These are phyloP conservation scores for Primulina tabacum DNA, from an alignment of 257 asterid genomes.

Conservation along the genomic window DNA sequence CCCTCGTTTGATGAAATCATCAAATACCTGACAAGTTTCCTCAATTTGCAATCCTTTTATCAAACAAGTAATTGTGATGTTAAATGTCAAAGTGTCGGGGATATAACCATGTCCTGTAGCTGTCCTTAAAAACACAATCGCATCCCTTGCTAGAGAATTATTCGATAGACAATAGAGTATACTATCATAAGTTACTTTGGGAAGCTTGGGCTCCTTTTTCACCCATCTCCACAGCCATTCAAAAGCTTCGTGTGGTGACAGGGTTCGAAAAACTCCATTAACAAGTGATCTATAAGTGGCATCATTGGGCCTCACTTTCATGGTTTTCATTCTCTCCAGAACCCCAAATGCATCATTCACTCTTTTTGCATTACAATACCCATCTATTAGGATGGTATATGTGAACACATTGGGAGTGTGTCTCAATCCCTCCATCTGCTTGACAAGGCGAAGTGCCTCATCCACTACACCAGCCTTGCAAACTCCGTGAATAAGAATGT, in stretches of 20 bases:
- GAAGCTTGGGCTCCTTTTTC: constrained; percentile 48
- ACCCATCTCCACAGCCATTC: constrained; percentile 54
- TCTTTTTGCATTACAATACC: constrained; percentile 65
- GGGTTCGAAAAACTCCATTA: constrained; percentile 66
- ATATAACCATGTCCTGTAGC: constrained; percentile 53
- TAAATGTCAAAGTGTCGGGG: constrained; percentile 56
- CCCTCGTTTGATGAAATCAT: constrained; percentile 43
- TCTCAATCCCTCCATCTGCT: constrained; percentile 80
- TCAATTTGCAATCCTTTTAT: constrained; percentile 60
- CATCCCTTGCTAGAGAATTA: constrained; percentile 44
- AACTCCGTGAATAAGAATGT: constrained; percentile 87
- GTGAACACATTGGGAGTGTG: constrained; percentile 74
- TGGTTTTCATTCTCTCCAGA: constrained; percentile 62
- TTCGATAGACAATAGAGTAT: constrained; percentile 52
- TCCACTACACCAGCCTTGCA: constrained; percentile 83
- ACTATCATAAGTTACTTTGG: constrained; percentile 60
- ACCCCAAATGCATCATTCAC: constrained; percentile 59
- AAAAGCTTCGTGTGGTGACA: constrained; percentile 51
- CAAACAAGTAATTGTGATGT: constrained; percentile 56
- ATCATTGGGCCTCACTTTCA: constrained; percentile 62
- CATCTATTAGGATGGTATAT: constrained; percentile 74
- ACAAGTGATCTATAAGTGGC: constrained; percentile 81
- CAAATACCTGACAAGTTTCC: constrained; percentile 58
- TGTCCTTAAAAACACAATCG: constrained; percentile 46
- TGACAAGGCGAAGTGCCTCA: constrained; percentile 80